These are phyloP conservation scores for Agastache rugosa DNA, from an alignment of 257 asterid genomes.

Conservation along the genomic window DNA sequence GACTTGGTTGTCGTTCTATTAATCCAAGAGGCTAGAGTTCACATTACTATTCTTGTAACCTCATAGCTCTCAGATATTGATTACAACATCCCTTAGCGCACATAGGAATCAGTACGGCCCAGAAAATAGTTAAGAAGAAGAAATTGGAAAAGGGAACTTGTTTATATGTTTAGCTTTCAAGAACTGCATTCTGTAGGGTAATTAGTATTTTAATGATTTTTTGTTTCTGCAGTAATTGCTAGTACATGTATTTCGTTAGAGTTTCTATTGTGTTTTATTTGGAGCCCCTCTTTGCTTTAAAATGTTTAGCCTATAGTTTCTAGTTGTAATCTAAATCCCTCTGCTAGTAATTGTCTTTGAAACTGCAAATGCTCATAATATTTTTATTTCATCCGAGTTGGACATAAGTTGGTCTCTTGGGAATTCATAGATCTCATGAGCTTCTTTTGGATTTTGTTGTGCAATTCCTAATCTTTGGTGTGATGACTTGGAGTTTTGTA, in stretches of 20 bases:
- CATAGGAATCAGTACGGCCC: not conserved
- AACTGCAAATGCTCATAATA: not conserved
- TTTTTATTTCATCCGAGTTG: conserved; percentile 15
- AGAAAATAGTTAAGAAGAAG: not conserved
- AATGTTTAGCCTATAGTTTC: not conserved
- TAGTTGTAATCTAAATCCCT: not conserved
- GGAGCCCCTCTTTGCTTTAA: not conserved
- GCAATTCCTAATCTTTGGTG: not conserved
- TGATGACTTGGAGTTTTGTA: not conserved
- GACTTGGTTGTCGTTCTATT: conserved; percentile 19
- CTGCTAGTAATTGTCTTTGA: not conserved
- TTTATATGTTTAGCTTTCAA: not conserved
- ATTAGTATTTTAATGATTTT: not conserved
- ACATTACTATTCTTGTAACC: not conserved
- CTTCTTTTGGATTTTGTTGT: conserved; percentile 24
- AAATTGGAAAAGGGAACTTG: not conserved
- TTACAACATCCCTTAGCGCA: not conserved
- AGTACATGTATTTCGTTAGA: not conserved
- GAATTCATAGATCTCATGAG: not conserved
- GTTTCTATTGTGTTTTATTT: conserved; percentile 9
- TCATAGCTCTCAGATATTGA: not conserved
- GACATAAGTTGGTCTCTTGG: not conserved
- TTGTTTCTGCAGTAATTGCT: not conserved
- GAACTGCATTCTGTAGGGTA: conserved; percentile 17
- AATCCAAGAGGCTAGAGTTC: not conserved